Percentiles rank a stretch among this genome's conserved stretches.
phyloP scores from a whole-genome alignment of 2,329 filamentous ascomycete genomes.

The Scedosporium boydii region DNA sequence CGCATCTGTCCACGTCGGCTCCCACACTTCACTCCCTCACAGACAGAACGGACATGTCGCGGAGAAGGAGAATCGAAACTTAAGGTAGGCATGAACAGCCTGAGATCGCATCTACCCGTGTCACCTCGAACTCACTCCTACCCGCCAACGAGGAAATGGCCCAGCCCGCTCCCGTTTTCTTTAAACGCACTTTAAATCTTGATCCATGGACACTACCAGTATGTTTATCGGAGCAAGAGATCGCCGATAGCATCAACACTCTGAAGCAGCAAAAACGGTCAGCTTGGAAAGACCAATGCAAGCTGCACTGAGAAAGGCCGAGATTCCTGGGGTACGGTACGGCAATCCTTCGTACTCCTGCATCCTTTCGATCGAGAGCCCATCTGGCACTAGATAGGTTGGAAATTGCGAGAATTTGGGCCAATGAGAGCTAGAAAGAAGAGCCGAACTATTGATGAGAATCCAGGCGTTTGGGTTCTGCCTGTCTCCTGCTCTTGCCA shows the following conservation, averaged over 20 bases:
- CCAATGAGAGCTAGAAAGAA: background rate
- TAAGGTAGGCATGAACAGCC: background rate
- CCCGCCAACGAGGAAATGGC: background rate
- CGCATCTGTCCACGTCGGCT: constrained; percentile 5
- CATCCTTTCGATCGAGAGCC: background rate
- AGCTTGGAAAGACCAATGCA: background rate
- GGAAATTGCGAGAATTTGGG: constrained; percentile 2
- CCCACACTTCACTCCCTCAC: background rate
- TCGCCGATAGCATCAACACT: background rate
- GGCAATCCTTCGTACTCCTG: too few relatives aligned
- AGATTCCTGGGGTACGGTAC: too few relatives aligned
- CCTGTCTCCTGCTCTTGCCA: background rate
- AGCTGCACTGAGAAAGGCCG: too few relatives aligned
- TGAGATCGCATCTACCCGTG: background rate
- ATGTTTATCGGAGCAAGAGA: background rate
- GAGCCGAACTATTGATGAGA: background rate
- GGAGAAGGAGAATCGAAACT: background rate
- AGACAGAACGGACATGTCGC: background rate
- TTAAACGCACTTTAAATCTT: background rate
- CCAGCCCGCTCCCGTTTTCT: background rate
- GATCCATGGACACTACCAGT: background rate
- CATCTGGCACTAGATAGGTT: constrained; percentile 2
- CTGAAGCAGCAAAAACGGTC: background rate
- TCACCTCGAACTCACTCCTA: background rate
- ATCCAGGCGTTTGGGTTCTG: background rate